Evolutionary conservation across 1,139 yeast genomes (phyloP), one percentile per base, ranked within the genome.

Genomic region (Tardiomyces depauwii): DNA sequence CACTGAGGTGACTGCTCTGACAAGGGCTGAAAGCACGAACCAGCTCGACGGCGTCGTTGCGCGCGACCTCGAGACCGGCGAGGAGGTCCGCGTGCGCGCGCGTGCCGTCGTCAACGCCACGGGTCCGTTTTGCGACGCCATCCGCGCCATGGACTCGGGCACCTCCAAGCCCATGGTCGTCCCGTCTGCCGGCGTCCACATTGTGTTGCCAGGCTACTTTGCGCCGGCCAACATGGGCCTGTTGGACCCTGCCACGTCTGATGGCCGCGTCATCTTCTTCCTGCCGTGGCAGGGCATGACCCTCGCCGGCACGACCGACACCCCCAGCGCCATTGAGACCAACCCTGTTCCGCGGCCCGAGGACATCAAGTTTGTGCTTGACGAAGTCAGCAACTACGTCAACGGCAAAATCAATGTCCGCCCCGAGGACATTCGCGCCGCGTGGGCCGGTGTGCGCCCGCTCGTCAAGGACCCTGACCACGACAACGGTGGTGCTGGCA

Each of bases 271-370:
- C 50, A 85, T 89, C 83, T 89, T 89, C 71, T 89, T 89, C 70
- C 73, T 89, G 65, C 97, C 97, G 58, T 89, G 97, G 97, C 96
- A 88, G 71, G 96, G 96, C 14, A 86, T 88, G 65, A 95, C 89
- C 43, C 75, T 89, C 59, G 96, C 96, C 51, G 97, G 97, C 64
- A 89, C 97, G 50, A 89, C 97, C 49, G 97, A 89, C 70, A 72
- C 75, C 50, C 87, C 91, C 48, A 88, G 94, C 48, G 81, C 74
- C 53, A 57, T 70, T 43, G 62, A 61, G 49, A 54, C 60, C 42
- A 81, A 81, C 67, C 97, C 97, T 45, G 73, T 78, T 47, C 95
- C 97, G 41, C 72, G 82, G 43, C 96, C 89, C 66, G 86, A 82
- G 53, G 97, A 89, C 63, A 88, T 89, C 54, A 80, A 82, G 61